These are phyloP conservation scores for Solioccasus polychromus DNA, from an alignment of 768 basidiomycete species.

Conservation along the genomic window DNA sequence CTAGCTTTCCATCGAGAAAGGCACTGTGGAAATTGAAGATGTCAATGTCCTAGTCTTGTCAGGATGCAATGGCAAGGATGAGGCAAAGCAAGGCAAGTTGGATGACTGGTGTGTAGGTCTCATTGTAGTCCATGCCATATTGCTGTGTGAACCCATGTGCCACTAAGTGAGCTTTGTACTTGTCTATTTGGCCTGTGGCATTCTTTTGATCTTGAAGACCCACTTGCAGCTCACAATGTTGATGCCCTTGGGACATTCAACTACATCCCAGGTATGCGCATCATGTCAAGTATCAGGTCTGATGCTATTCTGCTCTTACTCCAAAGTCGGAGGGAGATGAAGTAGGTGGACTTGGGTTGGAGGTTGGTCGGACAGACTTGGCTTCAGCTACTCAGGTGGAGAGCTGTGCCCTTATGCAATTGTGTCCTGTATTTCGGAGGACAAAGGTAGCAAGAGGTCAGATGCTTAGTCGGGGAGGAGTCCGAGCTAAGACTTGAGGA, in stretches of 20 bases:
- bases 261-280: slow-evolving; percentile 32
- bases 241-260: slow-evolving; percentile 20
- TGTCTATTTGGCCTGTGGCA: slow-evolving; percentile 29
- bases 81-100: slow-evolving; percentile 20
- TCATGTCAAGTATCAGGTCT: too few relatives aligned
- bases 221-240: slow-evolving; percentile 37
- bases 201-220: slow-evolving; percentile 44
- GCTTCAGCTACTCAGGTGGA: too few relatives aligned
- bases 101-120: slow-evolving; percentile 35
- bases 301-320: too few relatives aligned
- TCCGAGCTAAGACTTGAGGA: too few relatives aligned
- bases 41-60: slow-evolving; percentile 8
- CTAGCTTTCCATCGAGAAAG: slow-evolving; percentile 8
- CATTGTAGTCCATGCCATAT: slow-evolving; percentile 38
- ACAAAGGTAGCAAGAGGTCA: too few relatives aligned
- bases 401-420: too few relatives aligned
- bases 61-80: slow-evolving; percentile 8
- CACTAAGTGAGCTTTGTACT: slow-evolving; percentile 43
- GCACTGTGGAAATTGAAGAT: slow-evolving; percentile 10
- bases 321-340: too few relatives aligned
- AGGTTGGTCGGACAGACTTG: too few relatives aligned
- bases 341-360: too few relatives aligned
- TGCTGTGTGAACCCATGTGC: slow-evolving; percentile 41
- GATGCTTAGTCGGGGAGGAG: too few relatives aligned
- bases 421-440: too few relatives aligned